Evolutionary conservation across 805 yeast genomes (phyloP).

Genomic region (Kodamaea jinghongensis): DNA sequence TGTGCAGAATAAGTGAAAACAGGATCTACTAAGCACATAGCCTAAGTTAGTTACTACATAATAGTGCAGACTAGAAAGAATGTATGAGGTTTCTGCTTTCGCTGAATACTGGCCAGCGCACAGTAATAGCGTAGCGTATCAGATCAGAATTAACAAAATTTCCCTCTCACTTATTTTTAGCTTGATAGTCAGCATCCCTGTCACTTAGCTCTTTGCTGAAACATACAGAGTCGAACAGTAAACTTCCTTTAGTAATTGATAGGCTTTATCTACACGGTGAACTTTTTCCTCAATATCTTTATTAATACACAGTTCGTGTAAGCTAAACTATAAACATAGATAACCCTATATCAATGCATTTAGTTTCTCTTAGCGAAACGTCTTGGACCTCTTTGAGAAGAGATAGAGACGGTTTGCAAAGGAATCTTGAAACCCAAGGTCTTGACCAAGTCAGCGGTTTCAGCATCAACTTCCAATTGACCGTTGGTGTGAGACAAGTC

Average conservation of each 20-base stretch:
- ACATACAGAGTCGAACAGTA: not conserved
- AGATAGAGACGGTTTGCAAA: conserved; percentile 78
- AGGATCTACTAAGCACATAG: no score
- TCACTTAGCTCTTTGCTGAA: not conserved
- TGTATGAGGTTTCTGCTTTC: no score
- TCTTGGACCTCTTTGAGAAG: conserved; percentile 86
- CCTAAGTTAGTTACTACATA: no score
- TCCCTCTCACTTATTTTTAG: no score
- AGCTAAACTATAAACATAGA: conserved; percentile 2
- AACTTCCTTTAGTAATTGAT: not conserved
- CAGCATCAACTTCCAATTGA: conserved; percentile 94
- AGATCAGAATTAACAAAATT: no score
- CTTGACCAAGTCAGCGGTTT: conserved; percentile 93
- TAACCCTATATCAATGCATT: conserved; percentile 15
- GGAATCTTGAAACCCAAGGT: conserved; percentile 87
- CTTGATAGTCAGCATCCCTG: no score
- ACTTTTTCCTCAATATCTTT: conserved; percentile 3
- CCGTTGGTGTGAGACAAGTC: conserved; percentile 95
- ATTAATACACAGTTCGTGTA: conserved; percentile 7
- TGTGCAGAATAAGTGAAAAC: no score
- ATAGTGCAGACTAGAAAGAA: no score
- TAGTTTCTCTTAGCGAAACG: conserved; percentile 91
- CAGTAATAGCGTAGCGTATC: no score
- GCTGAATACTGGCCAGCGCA: no score
- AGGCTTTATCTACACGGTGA: no score